Percentiles rank a stretch among this genome's conserved stretches.
Conservation (phyloP, 140 eudicot species). For the Bidens hawaiensis region DNA sequence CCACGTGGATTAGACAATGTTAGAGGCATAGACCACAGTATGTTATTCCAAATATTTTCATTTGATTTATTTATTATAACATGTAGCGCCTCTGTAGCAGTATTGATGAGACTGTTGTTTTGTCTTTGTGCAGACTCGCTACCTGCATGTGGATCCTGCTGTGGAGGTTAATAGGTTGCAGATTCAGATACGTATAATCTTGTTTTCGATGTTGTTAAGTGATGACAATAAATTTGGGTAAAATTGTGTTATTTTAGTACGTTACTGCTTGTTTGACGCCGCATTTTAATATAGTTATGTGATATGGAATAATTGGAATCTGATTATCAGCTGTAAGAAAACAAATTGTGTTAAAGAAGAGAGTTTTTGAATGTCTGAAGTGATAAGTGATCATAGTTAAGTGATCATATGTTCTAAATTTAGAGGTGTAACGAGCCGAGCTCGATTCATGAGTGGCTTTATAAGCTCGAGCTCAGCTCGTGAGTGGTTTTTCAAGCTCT, state of each 20-base stretch:
- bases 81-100: too few species aligned
- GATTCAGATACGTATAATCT: neutral
- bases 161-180: constrained; percentile 52
- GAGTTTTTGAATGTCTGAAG: neutral
- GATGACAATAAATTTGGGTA: constrained; percentile 22
- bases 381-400: too few species aligned
- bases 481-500: too few species aligned
- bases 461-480: too few species aligned
- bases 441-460: too few species aligned
- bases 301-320: neutral
- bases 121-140: constrained; percentile 50
- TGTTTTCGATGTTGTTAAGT: constrained; percentile 13
- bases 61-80: neutral
- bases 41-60: constrained; percentile 23
- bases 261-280: neutral
- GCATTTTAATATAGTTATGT: neutral
- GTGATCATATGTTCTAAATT: neutral
- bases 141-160: constrained; percentile 98
- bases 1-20: constrained; percentile 85
- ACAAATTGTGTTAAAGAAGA: neutral
- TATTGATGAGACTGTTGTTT: neutral
- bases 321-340: neutral
- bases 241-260: neutral
- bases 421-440: too few species aligned
- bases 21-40: constrained; percentile 91